Evolutionary conservation across 305 asterid species (phyloP).

Genomic region (Fraxinus xanthoxyloides): DNA sequence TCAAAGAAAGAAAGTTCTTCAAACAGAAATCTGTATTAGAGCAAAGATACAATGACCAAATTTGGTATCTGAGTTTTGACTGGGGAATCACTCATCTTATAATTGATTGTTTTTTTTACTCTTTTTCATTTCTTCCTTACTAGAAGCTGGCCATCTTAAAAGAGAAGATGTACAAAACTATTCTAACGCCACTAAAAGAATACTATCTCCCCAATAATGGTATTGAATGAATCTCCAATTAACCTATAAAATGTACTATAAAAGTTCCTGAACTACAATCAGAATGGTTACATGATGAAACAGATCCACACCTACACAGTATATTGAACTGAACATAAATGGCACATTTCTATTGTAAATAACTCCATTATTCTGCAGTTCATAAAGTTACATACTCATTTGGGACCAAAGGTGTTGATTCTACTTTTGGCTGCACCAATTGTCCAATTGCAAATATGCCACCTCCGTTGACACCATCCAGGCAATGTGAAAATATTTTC

Average conservation of each 20-base stretch:
- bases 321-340: background rate
- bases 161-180: background rate
- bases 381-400: slow-evolving; percentile 42
- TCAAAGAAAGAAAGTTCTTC: background rate
- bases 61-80: background rate
- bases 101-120: background rate
- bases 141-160: background rate
- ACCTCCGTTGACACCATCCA: slow-evolving; percentile 75
- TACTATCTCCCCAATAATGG: background rate
- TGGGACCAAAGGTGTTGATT: slow-evolving; percentile 53
- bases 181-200: background rate
- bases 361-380: slow-evolving; percentile 9
- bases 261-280: background rate
- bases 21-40: background rate
- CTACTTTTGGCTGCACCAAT: slow-evolving; percentile 64
- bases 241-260: background rate
- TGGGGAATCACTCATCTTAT: background rate
- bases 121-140: background rate
- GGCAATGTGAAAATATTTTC: slow-evolving; percentile 80
- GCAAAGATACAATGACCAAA: background rate
- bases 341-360: background rate
- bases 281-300: background rate
- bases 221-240: background rate
- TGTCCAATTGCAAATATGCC: slow-evolving; percentile 92
- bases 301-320: background rate